Base-by-base conservation (phyloP, 352 stramenopile genomes). In the Achlya hypogyna region DNA sequence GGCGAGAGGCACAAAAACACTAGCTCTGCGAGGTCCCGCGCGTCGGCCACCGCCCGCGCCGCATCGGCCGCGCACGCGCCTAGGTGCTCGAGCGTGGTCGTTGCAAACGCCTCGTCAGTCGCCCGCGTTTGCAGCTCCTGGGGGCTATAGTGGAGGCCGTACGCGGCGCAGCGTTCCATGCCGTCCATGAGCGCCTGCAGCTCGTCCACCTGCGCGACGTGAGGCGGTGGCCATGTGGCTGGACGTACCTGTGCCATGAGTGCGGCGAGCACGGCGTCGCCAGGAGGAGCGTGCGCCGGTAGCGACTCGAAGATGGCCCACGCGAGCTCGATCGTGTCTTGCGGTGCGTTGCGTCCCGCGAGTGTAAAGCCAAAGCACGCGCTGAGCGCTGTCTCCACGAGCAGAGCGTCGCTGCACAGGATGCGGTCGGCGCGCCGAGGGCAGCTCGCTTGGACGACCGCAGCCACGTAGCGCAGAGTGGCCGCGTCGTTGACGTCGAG, bases 221-320 rank as follows among this genome's bases (percentile, higher is more conserved):
- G n/a, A n/a, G n/a, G n/a, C n/a, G n/a, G n/a, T n/a, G n/a, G n/a
- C n/a, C 28, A 20, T 6, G 28, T 14, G 23, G 23, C 52, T 5
- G 29, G 52, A 47, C 5, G 18, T 6, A 32, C 56, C n/a, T 62
- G 27, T 45, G 53, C 27, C 31, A 49, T 34, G 18, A 59, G 22
- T 27, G 56, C 42, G 22, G 28, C 22, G 35, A 58, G 32, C 5
- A 60, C 16, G n/a, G 32, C 23, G 23, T n/a, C 20, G 23, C 47
- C 34, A 20, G 45, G 29, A 4, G 51, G 29, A 0, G 31, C 42
- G 25, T 67, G 51, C 18, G 49, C 49, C 8, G 60, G 60, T 23
- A 67, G 34, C 29, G 60, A 58, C 51, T 67, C 20, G 18, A 67
- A 67, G 20, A 67, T 67, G 38, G 31, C 20, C 60, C 60, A 67